phyloP scores from a whole-genome alignment of 192 early-diverging fungal species.

The Cetraspora pellucida region DNA sequence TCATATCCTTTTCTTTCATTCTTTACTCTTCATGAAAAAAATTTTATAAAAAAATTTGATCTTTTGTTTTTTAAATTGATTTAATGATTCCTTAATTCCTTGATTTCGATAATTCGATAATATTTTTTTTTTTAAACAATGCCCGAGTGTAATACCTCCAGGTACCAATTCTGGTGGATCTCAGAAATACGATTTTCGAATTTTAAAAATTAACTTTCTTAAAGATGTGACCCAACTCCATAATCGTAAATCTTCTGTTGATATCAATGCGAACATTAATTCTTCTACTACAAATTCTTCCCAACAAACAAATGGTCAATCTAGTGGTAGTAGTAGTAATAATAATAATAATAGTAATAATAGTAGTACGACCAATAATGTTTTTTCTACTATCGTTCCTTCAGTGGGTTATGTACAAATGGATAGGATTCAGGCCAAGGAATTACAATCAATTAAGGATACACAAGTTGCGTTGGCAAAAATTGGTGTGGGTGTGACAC shows the following conservation, averaged over 20 bases:
- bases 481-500: slow-evolving; percentile 80
- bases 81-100: slow-evolving; percentile 2
- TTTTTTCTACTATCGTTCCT: slow-evolving; percentile 45
- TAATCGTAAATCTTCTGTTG: slow-evolving; percentile 25
- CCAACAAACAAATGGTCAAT: background rate
- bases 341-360: slow-evolving; percentile 1
- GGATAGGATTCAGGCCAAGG: slow-evolving; percentile 55
- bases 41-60: background rate
- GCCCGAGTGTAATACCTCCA: slow-evolving; percentile 31
- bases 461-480: slow-evolving; percentile 51
- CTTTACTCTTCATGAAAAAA: too few relatives aligned
- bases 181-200: slow-evolving; percentile 54
- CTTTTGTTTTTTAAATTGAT: background rate
- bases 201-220: slow-evolving; percentile 61
- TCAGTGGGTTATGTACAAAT: slow-evolving; percentile 51
- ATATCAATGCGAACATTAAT: slow-evolving; percentile 4
- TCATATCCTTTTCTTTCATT: slow-evolving; percentile 59
- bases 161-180: slow-evolving; percentile 5
- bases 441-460: slow-evolving; percentile 53
- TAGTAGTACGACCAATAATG: slow-evolving; percentile 22
- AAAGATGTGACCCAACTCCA: slow-evolving; percentile 54
- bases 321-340: too few relatives aligned
- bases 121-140: slow-evolving; percentile 42
- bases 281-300: background rate
- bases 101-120: too few relatives aligned